phyloP scores from a whole-genome alignment of 2,329 filamentous ascomycete species.

The Arachnopeziza araneosa region DNA sequence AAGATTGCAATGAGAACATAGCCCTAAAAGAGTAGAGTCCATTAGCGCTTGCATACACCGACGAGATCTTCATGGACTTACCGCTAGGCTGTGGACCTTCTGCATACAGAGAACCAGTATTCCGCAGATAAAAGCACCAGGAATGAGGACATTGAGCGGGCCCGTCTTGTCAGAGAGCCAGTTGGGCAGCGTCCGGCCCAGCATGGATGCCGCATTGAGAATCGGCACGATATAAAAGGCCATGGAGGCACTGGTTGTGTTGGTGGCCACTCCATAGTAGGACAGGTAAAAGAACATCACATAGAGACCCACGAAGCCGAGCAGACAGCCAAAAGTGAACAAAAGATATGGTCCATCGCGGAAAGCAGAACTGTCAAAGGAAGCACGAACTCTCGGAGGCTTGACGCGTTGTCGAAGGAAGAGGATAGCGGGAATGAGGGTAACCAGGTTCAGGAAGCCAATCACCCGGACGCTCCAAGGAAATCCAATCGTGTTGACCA shows the following conservation, averaged over 20 bases:
- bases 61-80: slow-evolving; percentile 42
- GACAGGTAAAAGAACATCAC: slow-evolving; percentile 1
- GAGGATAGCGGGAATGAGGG: slow-evolving; percentile 31
- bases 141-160: slow-evolving; percentile 38
- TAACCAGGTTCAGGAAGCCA: slow-evolving; percentile 37
- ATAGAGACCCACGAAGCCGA: slow-evolving; percentile 10
- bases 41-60: too few relatives aligned
- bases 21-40: too few relatives aligned
- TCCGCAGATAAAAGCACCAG: slow-evolving; percentile 1
- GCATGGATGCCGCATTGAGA: slow-evolving; percentile 43
- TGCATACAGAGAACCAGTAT: too few relatives aligned
- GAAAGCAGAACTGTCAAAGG: slow-evolving; percentile 40
- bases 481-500: slow-evolving; percentile 37
- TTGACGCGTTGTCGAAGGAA: slow-evolving; percentile 36
- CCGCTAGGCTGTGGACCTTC: too few relatives aligned
- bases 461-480: slow-evolving; percentile 39
- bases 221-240: slow-evolving; percentile 45
- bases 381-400: slow-evolving; percentile 33
- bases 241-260: neutral
- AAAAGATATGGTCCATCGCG: slow-evolving; percentile 38
- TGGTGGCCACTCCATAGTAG: neutral
- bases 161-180: slow-evolving; percentile 46
- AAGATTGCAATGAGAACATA: too few relatives aligned
- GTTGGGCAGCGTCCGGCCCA: slow-evolving; percentile 48
- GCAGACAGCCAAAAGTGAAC: slow-evolving; percentile 36